Base-by-base conservation (phyloP, 1,139 yeast species). In the Barnettozyma hawaiiensis region DNA sequence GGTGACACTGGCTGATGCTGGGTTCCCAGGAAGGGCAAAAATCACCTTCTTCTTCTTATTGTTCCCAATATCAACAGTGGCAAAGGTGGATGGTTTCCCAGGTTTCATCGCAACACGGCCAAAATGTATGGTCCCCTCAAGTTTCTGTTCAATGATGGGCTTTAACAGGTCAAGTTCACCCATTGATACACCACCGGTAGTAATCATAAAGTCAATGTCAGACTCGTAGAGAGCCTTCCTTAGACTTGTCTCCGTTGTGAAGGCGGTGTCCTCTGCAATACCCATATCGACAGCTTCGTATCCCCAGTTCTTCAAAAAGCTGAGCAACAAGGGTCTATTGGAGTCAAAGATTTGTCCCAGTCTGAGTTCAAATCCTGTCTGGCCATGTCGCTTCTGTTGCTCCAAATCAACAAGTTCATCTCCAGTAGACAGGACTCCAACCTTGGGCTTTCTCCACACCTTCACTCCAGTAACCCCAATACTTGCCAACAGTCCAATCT, bases 141-240 rank as follows among this genome's bases (percentile, higher is more conserved):
- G 49, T 15, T 49, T 47, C 15, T 65, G 53, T 42, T 70, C 72
- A 23, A 73, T 66, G 0, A 67, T 61, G 0, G 78, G 76, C 45
- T 73, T 73, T 32, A 73, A 50, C 16, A 71, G 57, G 48, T 73
- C 78, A 31, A 65, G 47, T 50, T 73, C 78, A 2, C 78, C 78
- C 78, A 73, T 73, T 1, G 78, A 73, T 3, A 73, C 78, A 12
- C 78, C 78, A 2, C 78, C 78, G 1, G 75, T 67, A 2, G 78
- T 71, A 34, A 73, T 61, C 24, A 73, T 49, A 31, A 67, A 65
- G 45, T 73, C 78, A 15, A 67, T 57, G 10, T 50, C 49, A 3
- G 51, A 38, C 2, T 46, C 35, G 5, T 46, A 42, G 10, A 68
- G 52, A 0, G 70, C 66, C 1, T 47, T 42, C 3, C 37, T 34